phyloP scores from a whole-genome alignment of 495 filamentous ascomycete genomes.

The Tuber indicum region DNA sequence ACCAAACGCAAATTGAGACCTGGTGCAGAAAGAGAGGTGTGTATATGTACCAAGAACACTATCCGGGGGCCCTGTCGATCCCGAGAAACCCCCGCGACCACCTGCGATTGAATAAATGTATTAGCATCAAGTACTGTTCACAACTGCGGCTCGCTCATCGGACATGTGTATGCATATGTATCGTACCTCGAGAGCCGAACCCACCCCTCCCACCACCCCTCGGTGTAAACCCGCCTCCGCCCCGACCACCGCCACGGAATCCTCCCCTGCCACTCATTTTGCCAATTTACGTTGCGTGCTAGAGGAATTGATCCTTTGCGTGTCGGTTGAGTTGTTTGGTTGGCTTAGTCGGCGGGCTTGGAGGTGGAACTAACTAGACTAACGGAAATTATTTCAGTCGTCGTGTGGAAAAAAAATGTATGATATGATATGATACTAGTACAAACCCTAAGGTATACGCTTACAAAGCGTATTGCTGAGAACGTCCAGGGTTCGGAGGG shows the following conservation, averaged over 20 bases:
- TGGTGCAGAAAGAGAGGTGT: constrained; percentile 1
- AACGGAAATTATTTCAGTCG: constrained; percentile 6
- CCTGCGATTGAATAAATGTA: constrained; percentile 34
- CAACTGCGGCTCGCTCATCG: not conserved
- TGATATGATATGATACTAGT: too few species aligned
- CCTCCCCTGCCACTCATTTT: constrained; percentile 37
- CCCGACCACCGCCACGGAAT: constrained; percentile 50
- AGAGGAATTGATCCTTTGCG: constrained; percentile 8
- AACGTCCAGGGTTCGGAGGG: not conserved
- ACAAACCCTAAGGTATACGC: constrained; percentile 4
- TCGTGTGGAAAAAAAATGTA: constrained; percentile 17
- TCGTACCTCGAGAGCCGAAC: constrained; percentile 11
- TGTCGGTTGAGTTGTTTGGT: constrained; percentile 7
- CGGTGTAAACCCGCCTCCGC: constrained; percentile 45
- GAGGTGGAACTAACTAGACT: not conserved
- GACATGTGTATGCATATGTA: not conserved
- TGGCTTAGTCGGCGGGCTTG: not conserved
- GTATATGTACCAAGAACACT: constrained; percentile 54
- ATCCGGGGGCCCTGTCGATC: constrained; percentile 60
- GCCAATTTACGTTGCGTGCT: constrained; percentile 11
- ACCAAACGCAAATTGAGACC: constrained; percentile 4
- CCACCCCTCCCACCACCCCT: constrained; percentile 40
- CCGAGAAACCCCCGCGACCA: constrained; percentile 48
- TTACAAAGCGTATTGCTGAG: not conserved
- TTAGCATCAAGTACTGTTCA: not conserved